A percentile compares a stretch with the other conserved stretches of the same genome.
Evolutionary conservation across 2,329 filamentous ascomycete species (phyloP).

Genomic region (Apiospora rasikravindrae): DNA sequence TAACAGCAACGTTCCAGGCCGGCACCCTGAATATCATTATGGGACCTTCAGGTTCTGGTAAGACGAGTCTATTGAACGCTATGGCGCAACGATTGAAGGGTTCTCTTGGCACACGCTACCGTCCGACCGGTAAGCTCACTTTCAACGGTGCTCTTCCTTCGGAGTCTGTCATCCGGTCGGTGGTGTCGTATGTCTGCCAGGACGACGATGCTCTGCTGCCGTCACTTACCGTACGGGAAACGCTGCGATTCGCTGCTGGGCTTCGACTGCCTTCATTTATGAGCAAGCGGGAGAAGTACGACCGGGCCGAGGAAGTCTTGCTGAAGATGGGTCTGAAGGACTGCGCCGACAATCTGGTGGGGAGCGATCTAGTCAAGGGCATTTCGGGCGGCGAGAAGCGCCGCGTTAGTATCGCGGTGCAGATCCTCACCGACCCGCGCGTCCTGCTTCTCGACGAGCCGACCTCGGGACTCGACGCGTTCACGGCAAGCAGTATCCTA

Average conservation of each 20-base stretch:
- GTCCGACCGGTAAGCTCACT: constrained; percentile 63
- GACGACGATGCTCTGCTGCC: constrained; percentile 78
- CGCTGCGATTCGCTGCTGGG: constrained; percentile 72
- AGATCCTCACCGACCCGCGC: constrained; percentile 76
- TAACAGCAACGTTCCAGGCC: constrained; percentile 70
- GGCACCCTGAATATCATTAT: constrained; percentile 78
- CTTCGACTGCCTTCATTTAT: constrained; percentile 74
- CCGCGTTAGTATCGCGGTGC: constrained; percentile 77
- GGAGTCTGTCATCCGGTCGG: constrained; percentile 70
- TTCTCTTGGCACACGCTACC: constrained; percentile 66
- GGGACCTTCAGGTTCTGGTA: constrained; percentile 79
- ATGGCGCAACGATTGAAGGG: constrained; percentile 72
- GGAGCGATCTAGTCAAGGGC: constrained; percentile 74
- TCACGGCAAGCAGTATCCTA: constrained; percentile 78
- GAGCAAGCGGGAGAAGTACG: constrained; percentile 69
- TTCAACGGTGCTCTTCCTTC: constrained; percentile 75
- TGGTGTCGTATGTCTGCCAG: constrained; percentile 79
- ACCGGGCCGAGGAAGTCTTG: constrained; percentile 72
- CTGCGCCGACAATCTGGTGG: constrained; percentile 76
- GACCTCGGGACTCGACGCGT: constrained; percentile 77
- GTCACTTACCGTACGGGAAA: constrained; percentile 78
- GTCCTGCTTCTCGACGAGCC: constrained; percentile 78
- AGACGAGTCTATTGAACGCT: constrained; percentile 75
- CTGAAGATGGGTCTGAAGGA: constrained; percentile 79
- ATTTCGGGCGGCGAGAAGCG: constrained; percentile 83